Evolutionary conservation across 768 basidiomycete genomes (phyloP), one percentile per base, ranked within the genome.

Genomic region (Postia placenta): DNA sequence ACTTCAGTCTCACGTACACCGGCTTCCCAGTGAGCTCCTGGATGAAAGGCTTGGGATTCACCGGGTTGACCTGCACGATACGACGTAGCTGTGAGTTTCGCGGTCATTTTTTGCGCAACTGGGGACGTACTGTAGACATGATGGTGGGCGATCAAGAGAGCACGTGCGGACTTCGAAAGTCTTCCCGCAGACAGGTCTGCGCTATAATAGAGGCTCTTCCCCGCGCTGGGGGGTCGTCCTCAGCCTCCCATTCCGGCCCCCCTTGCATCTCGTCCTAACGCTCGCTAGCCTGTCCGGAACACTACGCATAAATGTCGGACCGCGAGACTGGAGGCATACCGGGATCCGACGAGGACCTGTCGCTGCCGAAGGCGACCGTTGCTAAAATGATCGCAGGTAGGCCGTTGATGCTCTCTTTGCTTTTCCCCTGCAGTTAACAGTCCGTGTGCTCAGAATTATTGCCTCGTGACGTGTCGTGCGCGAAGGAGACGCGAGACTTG

Each of bases 21-120:
- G 87, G 85, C 74, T 99, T 97, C 55, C 96, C 96, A 23, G 96
- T 97, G 57, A 98, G 83, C 67, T 96, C 94, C 72, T 97, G 93
- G 62, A 99, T 78, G 74, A 98, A 98, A 5, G 96, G 96, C 72
- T 98, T 98, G 19, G 96, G 96, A 71, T 99, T 99, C 61, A 98
- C 92, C 57, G 94, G 94, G 60, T 83, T 82, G 63, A 89, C 85
- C 85, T 88, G 64, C 14, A 28, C 23, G 20, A 57, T 30, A 6
- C 36, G 11, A 3, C 24, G 19, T 49, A 36, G 22, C 23, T 40
- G 33, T 23, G 7, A 25, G 20, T 9, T 20, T 43, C 4, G 26
- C 27, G 44, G 20, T 11, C 38, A 40, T 12, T 45, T 28, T 35
- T 23, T 42, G 43, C 23, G 33, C 35, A 4, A 25, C 1, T 11